Percentiles rank a stretch among this genome's conserved stretches.
Evolutionary conservation across 164 flowering plant genomes (phyloP).

Genomic region (Liriodendron chinense): DNA sequence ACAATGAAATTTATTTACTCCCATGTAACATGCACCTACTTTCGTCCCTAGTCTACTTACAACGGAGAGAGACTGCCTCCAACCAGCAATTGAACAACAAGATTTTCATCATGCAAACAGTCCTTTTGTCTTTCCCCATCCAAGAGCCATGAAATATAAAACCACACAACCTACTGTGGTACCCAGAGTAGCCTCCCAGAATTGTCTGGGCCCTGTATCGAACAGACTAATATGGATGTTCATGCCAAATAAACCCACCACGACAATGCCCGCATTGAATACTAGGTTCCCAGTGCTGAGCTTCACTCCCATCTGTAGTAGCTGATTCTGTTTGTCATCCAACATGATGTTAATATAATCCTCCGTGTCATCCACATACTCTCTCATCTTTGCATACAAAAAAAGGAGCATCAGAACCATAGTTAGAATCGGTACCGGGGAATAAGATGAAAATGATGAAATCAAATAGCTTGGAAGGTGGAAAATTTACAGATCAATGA

Average conservation of each 20-base stretch:
- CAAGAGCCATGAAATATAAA: constrained; percentile 33
- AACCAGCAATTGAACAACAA: neutral
- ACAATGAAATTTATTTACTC: too few species aligned
- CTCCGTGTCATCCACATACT: constrained; percentile 48
- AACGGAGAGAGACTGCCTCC: too few species aligned
- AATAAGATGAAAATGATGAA: neutral
- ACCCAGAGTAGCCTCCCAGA: constrained; percentile 38
- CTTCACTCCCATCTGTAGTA: constrained; percentile 49
- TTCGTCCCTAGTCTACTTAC: too few species aligned
- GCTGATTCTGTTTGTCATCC: constrained; percentile 52
- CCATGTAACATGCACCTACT: too few species aligned
- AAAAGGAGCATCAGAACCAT: neutral
- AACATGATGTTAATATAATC: constrained; percentile 48
- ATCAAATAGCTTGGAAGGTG: neutral
- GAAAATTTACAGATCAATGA: too few species aligned
- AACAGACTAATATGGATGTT: constrained; percentile 30
- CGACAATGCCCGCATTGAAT: constrained; percentile 32
- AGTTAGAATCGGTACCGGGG: neutral
- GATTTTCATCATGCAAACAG: constrained; percentile 20
- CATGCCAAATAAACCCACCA: constrained; percentile 40
- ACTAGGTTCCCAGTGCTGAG: constrained; percentile 36
- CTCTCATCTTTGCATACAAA: constrained; percentile 30
- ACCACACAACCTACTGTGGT: constrained; percentile 36
- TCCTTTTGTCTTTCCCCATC: constrained; percentile 41
- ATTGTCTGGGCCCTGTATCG: constrained; percentile 12